Percentiles rank a stretch among this genome's conserved stretches.
Evolutionary conservation across 305 asterid genomes (phyloP).

Genomic region (Rubia tinctorum): DNA sequence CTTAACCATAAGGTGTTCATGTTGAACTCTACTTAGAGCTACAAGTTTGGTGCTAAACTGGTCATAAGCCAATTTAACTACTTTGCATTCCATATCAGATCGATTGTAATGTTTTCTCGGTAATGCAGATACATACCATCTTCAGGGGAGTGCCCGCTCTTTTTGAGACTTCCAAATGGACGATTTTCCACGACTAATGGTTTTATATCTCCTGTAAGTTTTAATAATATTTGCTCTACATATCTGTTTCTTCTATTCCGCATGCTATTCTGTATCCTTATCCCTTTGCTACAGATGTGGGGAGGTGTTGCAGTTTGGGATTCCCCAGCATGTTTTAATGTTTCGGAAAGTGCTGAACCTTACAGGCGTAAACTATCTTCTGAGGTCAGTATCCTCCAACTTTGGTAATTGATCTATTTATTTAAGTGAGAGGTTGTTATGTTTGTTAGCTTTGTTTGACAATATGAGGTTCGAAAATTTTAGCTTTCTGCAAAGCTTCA

Average conservation of each 20-base stretch:
- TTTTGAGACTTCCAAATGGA: constrained; percentile 72
- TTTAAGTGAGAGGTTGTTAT: background rate
- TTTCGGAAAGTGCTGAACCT: constrained; percentile 31
- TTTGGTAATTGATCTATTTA: background rate
- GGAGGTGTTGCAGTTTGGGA: constrained; percentile 95
- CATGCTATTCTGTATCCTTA: constrained; percentile 14
- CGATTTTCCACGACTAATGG: constrained; percentile 78
- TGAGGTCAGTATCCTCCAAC: constrained; percentile 48
- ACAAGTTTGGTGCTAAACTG: background rate
- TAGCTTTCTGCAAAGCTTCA: background rate
- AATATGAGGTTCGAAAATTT: background rate
- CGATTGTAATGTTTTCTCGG: constrained; percentile 10
- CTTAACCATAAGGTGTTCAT: background rate
- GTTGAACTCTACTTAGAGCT: background rate
- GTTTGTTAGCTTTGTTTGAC: background rate
- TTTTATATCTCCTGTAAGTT: constrained; percentile 91
- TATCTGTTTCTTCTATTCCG: constrained; percentile 20
- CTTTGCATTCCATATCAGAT: background rate
- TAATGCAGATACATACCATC: constrained; percentile 78
- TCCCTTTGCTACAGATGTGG: constrained; percentile 74
- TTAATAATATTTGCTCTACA: background rate
- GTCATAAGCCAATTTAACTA: background rate
- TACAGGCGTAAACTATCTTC: constrained; percentile 54
- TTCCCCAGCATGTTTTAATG: constrained; percentile 63
- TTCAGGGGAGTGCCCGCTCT: constrained; percentile 83